Base-by-base conservation (phyloP, 2,329 filamentous ascomycete genomes). In the Ophiosphaerella narmari region DNA sequence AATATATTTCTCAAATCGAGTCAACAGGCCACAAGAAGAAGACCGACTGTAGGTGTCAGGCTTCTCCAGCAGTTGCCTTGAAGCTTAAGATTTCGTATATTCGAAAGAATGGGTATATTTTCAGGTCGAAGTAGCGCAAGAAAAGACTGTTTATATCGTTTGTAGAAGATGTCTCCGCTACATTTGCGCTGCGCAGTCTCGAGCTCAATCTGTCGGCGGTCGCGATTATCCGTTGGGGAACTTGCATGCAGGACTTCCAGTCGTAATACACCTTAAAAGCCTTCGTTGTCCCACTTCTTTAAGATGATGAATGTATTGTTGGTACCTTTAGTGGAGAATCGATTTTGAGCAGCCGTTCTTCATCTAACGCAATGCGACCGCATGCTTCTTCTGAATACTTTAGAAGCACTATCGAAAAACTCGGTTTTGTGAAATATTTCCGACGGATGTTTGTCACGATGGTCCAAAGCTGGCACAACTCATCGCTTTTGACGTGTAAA, bases 301-400 rank as follows among this genome's bases (percentile, higher is more conserved):
- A 48, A 21, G n/a, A 34, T 39, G 14, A 33, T 39, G 26, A 48
- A 43, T 26, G 44, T 26, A 14, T 40, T 29, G 21, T 14, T 16
- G 14, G 40, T 48, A n/a, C 7, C 18, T 7, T 43, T 33, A 16
- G 39, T 43, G 26, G 39, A 43, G 21, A 9, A 23, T 9, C 39
- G 24, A 14, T 48, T 26, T 48, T 48, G 34, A 11, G 18, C n/a
- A 26, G 5, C n/a, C 39, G 33, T 39, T 48, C 46, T 39, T 48
- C 40, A 3, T 31, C 34, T 6, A 40, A 38, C 35, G 39, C 40
- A 8, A 39, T 18, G 16, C 26, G 32, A 32, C 34, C 18, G 35
- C 46, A 31, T 26, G 6, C 8, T 35, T 48, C 40, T 43, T 43
- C 21, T 26, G 46, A 39, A 39, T 43, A 48, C 13, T 48, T 29